Conservation (phyloP, 148 eudicot species). For the Polygonum maritimum region DNA sequence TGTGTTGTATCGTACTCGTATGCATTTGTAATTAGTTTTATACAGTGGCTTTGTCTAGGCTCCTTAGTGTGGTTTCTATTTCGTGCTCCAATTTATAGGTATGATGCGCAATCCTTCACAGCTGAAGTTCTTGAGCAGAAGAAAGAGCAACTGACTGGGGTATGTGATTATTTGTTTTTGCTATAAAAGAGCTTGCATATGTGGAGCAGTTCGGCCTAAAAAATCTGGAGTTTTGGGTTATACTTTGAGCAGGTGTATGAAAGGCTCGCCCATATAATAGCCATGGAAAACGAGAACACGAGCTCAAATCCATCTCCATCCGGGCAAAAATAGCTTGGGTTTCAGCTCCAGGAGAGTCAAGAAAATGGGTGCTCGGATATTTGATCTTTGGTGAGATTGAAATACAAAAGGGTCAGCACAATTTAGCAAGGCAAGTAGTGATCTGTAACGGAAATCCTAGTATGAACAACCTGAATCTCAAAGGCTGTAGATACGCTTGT, state of each 20-base stretch:
- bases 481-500: too few species aligned
- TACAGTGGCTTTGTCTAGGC: neutral
- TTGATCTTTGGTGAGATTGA: neutral
- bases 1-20: neutral
- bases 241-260: constrained; percentile 44
- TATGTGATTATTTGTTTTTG: constrained; percentile 9
- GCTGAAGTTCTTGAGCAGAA: constrained; percentile 17
- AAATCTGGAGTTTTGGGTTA: neutral
- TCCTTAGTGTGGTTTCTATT: neutral
- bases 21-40: neutral
- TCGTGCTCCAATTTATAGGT: constrained; percentile 40
- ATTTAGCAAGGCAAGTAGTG: too few species aligned
- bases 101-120: constrained; percentile 35
- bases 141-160: constrained; percentile 56
- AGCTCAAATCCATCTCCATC: constrained; percentile 15
- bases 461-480: too few species aligned
- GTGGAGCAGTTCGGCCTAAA: neutral
- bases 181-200: neutral
- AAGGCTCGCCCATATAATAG: constrained; percentile 52
- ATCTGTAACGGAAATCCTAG: too few species aligned
- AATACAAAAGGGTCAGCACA: neutral
- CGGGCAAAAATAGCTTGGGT: neutral
- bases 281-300: constrained; percentile 68
- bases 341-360: neutral
- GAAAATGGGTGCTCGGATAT: neutral